Percentiles rank a stretch among this genome's conserved stretches.
Conservation (phyloP, 1,284 basidiomycete genomes). For the Spongispora temasekensis region DNA sequence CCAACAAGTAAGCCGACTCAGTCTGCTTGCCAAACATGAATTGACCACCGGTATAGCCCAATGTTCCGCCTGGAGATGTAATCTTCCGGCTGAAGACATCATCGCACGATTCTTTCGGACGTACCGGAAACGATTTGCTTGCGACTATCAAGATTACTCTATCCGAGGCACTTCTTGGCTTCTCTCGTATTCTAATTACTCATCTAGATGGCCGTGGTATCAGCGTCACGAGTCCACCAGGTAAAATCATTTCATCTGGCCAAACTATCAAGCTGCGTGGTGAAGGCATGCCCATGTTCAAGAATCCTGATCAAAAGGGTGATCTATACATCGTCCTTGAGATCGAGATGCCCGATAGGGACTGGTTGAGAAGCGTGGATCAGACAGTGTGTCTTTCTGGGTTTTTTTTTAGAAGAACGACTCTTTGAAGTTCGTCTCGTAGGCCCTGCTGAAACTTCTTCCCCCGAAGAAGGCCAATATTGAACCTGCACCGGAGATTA, state of each 20-base stretch:
- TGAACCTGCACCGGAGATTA: slow-evolving; percentile 66
- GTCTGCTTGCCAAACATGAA: background rate
- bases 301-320: slow-evolving; percentile 68
- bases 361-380: slow-evolving; percentile 68
- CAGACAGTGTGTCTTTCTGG: slow-evolving; percentile 45
- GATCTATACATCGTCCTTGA: slow-evolving; percentile 81
- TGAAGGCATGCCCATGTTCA: slow-evolving; percentile 86
- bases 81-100: slow-evolving; percentile 78
- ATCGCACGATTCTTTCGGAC: slow-evolving; percentile 78
- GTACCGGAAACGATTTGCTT: slow-evolving; percentile 76
- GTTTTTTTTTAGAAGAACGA: background rate
- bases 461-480: slow-evolving; percentile 76
- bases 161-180: slow-evolving; percentile 91
- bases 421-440: slow-evolving; percentile 3
- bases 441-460: slow-evolving; percentile 67
- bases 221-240: slow-evolving; percentile 68
- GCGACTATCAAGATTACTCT: slow-evolving; percentile 80
- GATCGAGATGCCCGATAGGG: slow-evolving; percentile 80
- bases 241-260: slow-evolving; percentile 75
- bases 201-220: slow-evolving; percentile 91
- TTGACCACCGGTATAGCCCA: slow-evolving; percentile 55
- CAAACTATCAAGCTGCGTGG: slow-evolving; percentile 74
- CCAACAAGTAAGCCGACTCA: slow-evolving; percentile 62
- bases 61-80: slow-evolving; percentile 82
- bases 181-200: slow-evolving; percentile 82